Percentiles rank a stretch among this genome's conserved stretches.
These are phyloP conservation scores for Fusarium oxysporum DNA, from an alignment of 2,329 filamentous ascomycete genomes.

Conservation along the genomic window DNA sequence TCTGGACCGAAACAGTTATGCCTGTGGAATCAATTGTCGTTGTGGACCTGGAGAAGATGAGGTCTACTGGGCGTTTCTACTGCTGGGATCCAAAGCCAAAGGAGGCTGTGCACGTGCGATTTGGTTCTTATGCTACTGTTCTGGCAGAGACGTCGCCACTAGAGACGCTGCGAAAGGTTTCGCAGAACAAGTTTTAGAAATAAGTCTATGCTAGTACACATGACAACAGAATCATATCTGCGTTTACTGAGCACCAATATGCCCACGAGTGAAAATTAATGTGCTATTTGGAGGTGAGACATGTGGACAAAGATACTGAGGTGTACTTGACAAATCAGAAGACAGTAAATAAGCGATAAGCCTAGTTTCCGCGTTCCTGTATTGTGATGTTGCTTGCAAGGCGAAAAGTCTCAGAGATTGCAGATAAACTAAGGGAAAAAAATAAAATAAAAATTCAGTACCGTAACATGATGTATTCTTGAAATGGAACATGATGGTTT, in stretches of 20 bases:
- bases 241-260: fast-evolving
- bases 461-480: neutral
- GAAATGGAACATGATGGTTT: neutral
- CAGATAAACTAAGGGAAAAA: no score
- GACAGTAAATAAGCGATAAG: neutral
- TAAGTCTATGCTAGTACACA: neutral
- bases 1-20: slow-evolving; percentile 34
- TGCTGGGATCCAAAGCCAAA: slow-evolving; percentile 33
- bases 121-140: slow-evolving; percentile 24
- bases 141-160: slow-evolving; percentile 9
- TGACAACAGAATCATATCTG: no score
- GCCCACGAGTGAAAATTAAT: fast-evolving
- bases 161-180: neutral
- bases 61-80: slow-evolving; percentile 23
- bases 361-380: fast-evolving
- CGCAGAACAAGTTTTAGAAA: neutral
- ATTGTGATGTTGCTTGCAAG: no score
- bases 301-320: neutral
- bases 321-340: no score
- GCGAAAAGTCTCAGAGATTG: fast-evolving
- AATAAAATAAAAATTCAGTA: no score
- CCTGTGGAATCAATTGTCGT: slow-evolving; percentile 26
- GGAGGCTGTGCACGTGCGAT: slow-evolving; percentile 20
- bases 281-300: fast-evolving
- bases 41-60: slow-evolving; percentile 27